A percentile compares a stretch with the other conserved stretches of the same genome.
phyloP scores from a whole-genome alignment of 2,329 filamentous ascomycete species.

The Sporothrix humicola region DNA sequence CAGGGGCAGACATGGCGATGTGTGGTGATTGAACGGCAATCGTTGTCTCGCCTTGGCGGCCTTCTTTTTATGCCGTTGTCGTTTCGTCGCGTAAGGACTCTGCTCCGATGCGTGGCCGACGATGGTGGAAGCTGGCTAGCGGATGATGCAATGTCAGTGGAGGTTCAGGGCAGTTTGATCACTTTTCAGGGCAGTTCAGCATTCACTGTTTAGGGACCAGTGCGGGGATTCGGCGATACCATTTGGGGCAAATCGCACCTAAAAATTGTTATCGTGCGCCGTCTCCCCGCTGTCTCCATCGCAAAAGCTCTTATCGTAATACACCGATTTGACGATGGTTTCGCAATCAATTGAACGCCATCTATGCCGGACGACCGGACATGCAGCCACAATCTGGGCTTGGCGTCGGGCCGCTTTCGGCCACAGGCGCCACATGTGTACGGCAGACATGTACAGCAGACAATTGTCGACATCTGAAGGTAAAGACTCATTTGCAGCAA shows the following conservation, averaged over 20 bases:
- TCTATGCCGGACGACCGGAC: not conserved
- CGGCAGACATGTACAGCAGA: no score
- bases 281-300: no score
- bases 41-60: not conserved
- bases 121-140: conserved; percentile 22
- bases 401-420: conserved; percentile 14
- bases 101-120: not conserved
- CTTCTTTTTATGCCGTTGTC: not conserved
- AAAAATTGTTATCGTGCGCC: no score
- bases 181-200: not conserved
- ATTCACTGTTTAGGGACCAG: no score
- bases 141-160: conserved; percentile 21
- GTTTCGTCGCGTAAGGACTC: not conserved
- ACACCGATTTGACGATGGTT: no score
- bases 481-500: no score
- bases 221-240: not conserved
- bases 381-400: not conserved
- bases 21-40: not conserved
- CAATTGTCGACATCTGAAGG: no score
- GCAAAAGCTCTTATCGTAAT: no score
- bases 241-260: no score
- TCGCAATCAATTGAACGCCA: no score
- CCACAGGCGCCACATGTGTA: not conserved
- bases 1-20: not conserved
- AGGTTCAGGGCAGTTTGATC: no score